Base-by-base conservation (phyloP, 2,329 filamentous ascomycete genomes). In the Escovopsis weberi region DNA sequence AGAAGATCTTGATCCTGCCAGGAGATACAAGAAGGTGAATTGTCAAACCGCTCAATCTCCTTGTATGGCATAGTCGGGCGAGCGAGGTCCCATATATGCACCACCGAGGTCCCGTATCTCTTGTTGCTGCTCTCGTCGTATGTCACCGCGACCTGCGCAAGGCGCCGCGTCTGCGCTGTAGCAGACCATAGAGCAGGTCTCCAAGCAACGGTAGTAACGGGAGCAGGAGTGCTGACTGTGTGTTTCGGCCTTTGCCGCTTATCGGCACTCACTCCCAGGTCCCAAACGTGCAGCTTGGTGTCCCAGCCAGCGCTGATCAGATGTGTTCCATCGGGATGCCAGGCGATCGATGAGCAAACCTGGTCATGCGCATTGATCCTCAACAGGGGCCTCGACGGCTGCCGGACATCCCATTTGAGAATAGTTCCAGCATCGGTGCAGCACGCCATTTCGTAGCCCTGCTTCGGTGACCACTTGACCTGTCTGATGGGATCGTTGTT, bases 51-150 rank as follows among this genome's bases (percentile, higher is more conserved):
- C 45, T 78, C 72, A 38, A 82, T 69, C 50, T 79, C 74, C 48
- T 80, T 79, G 53, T 78, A 81, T 0, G 78, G 77, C 65, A 82
- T 70, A 2, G 75, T 74, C 1, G 78, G 75, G 30, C 79, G 66
- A 6, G 75, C 78, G n/a, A 83, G 59, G 53, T 83, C 79, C 77
- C 78, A 83, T 18, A 82, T 65, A 44, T 82, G 77, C 12, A 81
- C 74, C 0, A 69, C 64, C 26, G 68, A 72, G 37, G 74, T 72
- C 36, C 75, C 75, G 42, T 70, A 70, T 8, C 69, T 65, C 44
- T 68, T 70, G 37, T 67, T 58, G 50, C 68, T 69, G 36, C 64
- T 64, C 49, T 76, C 75, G 45, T 80, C 72, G 52, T 82, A 79
- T 1, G 74, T 66, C 2, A 80, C 70, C 2, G 75, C 74, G 10